Percentiles rank a stretch among this genome's conserved stretches.
Conservation (phyloP, 169 alveolate genomes). For the Amoebophrya sp. region DNA sequence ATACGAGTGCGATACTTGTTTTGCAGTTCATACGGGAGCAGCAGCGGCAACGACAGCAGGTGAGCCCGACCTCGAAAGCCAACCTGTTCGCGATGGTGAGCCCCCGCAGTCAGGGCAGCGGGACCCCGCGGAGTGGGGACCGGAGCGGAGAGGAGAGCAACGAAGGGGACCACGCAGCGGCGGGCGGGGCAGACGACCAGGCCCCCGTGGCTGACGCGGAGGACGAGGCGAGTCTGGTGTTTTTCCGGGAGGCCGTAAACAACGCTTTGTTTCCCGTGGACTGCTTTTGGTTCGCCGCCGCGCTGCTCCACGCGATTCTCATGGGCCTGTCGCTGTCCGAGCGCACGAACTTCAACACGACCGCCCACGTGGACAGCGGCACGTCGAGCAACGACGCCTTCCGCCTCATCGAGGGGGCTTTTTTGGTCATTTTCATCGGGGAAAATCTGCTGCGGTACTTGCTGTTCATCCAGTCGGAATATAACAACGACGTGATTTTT, state of each 20-base stretch:
- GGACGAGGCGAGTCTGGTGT: not conserved
- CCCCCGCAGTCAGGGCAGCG: not conserved
- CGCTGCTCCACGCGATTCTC: not conserved
- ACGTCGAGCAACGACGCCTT: not conserved
- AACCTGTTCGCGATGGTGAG: not conserved
- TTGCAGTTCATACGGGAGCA: no score
- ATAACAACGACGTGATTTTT: not conserved
- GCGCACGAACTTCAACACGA: not conserved
- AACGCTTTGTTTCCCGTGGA: not conserved
- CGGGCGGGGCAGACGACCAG: not conserved
- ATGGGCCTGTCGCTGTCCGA: not conserved
- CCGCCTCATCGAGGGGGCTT: not conserved
- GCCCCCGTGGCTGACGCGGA: not conserved
- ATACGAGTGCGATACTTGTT: no score
- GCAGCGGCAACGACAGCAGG: no score
- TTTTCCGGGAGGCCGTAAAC: not conserved
- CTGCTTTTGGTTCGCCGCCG: not conserved
- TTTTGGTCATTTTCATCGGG: not conserved
- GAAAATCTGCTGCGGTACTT: not conserved
- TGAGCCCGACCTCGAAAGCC: no score
- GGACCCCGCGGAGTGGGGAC: not conserved
- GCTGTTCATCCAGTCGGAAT: not conserved
- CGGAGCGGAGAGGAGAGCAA: no score
- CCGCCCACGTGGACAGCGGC: not conserved
- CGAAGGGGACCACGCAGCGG: no score